Conservation (phyloP, 495 filamentous ascomycete genomes). For the Platismatia glauca region DNA sequence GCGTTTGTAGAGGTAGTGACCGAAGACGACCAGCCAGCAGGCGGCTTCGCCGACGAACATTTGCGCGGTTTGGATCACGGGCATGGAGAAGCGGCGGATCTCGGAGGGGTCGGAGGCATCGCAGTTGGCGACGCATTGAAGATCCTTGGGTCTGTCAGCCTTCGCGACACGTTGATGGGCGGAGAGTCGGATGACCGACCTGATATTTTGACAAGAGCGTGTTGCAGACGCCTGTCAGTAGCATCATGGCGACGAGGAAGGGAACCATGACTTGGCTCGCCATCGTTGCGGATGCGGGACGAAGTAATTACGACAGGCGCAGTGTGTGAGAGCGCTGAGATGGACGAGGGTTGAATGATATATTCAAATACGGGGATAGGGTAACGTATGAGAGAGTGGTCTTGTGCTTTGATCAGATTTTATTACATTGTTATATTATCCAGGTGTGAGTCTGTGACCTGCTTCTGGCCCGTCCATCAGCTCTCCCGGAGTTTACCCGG, state of each 20-base stretch:
- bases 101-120: conserved; percentile 61
- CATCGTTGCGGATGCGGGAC: conserved; percentile 33
- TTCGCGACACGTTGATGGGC: conserved; percentile 1
- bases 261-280: conserved; percentile 57
- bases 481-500: not conserved
- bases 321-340: not conserved
- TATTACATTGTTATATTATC: too few species aligned
- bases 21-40: conserved; percentile 76
- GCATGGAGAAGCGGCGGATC: conserved; percentile 73
- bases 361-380: not conserved
- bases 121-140: conserved; percentile 91
- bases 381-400: not conserved
- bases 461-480: too few species aligned
- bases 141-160: conserved; percentile 51
- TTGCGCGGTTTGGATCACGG: conserved; percentile 87
- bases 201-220: conserved; percentile 96
- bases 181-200: conserved; percentile 33
- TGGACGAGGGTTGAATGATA: not conserved
- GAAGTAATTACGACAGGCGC: not conserved
- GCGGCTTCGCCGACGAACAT: conserved; percentile 95
- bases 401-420: not conserved
- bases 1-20: conserved; percentile 53
- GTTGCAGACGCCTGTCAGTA: conserved; percentile 87
- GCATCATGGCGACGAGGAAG: conserved; percentile 86
- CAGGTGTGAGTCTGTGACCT: too few species aligned